Conservation (phyloP, 306 rosid genomes). For the Cyamopsis tetragonoloba region DNA sequence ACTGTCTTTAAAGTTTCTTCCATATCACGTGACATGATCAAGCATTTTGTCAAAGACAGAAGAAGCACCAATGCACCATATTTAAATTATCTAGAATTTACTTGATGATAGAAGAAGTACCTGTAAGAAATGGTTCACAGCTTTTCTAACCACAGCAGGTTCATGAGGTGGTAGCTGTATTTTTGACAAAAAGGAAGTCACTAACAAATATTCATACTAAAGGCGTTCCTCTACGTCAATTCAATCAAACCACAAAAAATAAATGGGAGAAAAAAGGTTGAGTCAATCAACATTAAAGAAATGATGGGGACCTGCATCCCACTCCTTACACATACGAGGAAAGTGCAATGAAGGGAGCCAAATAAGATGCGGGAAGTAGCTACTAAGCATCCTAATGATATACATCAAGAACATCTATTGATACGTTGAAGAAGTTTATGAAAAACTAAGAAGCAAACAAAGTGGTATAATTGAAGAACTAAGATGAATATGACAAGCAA, state of each 20-base stretch:
- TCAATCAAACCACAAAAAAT: neutral
- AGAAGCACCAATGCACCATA: neutral
- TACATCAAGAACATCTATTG: neutral
- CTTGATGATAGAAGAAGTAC: conserved; percentile 33
- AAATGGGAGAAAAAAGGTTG: neutral
- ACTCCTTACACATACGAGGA: neutral
- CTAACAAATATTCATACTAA: neutral
- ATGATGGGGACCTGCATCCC: neutral
- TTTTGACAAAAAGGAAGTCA: conserved; percentile 2
- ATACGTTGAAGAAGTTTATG: neutral
- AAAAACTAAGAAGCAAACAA: neutral
- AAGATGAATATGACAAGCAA: neutral
- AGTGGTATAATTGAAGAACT: too few species aligned
- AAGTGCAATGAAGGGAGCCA: neutral
- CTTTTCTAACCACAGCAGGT: conserved; percentile 72
- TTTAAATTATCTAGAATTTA: conserved; percentile 2
- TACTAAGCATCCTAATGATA: neutral
- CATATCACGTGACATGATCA: neutral
- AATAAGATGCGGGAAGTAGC: neutral
- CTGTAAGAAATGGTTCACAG: conserved; percentile 97
- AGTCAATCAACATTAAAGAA: neutral
- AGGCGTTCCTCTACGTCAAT: neutral
- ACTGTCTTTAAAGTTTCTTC: neutral
- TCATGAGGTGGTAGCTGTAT: conserved; percentile 87
- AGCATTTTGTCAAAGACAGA: neutral